Conservation (phyloP, 768 basidiomycete species). For the Russula dissimulans region DNA sequence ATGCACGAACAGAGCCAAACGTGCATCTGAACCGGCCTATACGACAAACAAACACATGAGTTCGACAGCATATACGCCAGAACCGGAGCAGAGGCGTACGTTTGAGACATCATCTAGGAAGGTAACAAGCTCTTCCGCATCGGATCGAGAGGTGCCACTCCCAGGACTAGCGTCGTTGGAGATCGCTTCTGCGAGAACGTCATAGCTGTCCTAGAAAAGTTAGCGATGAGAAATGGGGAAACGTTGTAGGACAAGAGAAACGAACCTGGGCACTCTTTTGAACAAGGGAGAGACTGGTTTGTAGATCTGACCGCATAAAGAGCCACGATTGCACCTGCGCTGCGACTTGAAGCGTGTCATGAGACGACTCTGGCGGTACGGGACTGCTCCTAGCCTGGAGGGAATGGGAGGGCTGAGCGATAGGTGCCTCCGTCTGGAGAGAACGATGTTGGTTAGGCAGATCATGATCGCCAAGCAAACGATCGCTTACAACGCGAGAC, state of each 20-base stretch:
- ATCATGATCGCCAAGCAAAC: too few relatives aligned
- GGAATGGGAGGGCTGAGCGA: not conserved
- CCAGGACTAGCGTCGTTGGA: not conserved
- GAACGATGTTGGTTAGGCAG: not conserved
- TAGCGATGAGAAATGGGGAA: not conserved
- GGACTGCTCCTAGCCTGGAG: not conserved
- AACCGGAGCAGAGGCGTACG: not conserved
- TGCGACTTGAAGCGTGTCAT: conserved; percentile 35
- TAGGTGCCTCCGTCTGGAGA: not conserved
- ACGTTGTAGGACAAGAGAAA: not conserved
- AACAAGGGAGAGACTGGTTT: conserved; percentile 38
- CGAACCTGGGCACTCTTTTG: conserved; percentile 28
- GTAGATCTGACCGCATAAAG: conserved; percentile 49
- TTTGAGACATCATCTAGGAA: conserved; percentile 9
- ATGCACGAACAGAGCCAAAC: conserved; percentile 6
- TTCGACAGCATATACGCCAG: not conserved
- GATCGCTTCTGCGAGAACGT: not conserved
- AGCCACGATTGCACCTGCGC: conserved; percentile 51
- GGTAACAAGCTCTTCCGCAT: not conserved
- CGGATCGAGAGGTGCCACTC: not conserved
- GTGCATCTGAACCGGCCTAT: not conserved
- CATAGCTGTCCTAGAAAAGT: conserved; percentile 10
- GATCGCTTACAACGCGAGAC: not conserved
- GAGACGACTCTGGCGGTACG: not conserved
- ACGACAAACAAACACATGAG: not conserved